Evolutionary conservation across 1,139 yeast genomes (phyloP).

Genomic region (Groenewaldozyma auringiensis): DNA sequence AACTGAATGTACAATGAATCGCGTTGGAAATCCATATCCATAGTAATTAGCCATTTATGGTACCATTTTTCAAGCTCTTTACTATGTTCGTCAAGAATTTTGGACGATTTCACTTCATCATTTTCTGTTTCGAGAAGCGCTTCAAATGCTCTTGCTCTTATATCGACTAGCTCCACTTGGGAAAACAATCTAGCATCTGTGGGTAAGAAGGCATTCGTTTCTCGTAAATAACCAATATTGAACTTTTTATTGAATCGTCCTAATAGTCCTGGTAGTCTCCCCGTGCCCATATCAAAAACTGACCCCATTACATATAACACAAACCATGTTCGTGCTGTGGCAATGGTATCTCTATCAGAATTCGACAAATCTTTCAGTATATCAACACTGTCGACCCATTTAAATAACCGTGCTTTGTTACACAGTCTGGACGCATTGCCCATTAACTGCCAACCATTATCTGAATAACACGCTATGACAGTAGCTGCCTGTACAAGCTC

Average conservation of each 20-base stretch:
- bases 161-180: slow-evolving; percentile 8
- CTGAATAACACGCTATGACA: slow-evolving; percentile 5
- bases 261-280: slow-evolving; percentile 1
- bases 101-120: background rate
- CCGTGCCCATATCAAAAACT: slow-evolving; percentile 4
- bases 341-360: background rate
- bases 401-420: slow-evolving; percentile 3
- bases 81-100: slow-evolving; percentile 2
- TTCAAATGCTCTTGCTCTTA: slow-evolving; percentile 3
- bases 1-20: slow-evolving; percentile 5
- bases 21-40: slow-evolving; percentile 3
- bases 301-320: slow-evolving; percentile 7
- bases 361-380: background rate
- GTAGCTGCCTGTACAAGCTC: slow-evolving; percentile 6
- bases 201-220: background rate
- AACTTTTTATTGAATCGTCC: background rate
- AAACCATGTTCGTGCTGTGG: slow-evolving; percentile 6
- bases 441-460: slow-evolving; percentile 7
- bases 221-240: slow-evolving; percentile 1
- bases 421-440: slow-evolving; percentile 6
- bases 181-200: slow-evolving; percentile 6
- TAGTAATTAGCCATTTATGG: slow-evolving; percentile 3
- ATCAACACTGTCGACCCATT: slow-evolving; percentile 1
- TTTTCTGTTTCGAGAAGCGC: background rate
- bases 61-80: slow-evolving; percentile 6